Conservation (phyloP, 257 asterid genomes). For the Salvia miltiorrhiza region DNA sequence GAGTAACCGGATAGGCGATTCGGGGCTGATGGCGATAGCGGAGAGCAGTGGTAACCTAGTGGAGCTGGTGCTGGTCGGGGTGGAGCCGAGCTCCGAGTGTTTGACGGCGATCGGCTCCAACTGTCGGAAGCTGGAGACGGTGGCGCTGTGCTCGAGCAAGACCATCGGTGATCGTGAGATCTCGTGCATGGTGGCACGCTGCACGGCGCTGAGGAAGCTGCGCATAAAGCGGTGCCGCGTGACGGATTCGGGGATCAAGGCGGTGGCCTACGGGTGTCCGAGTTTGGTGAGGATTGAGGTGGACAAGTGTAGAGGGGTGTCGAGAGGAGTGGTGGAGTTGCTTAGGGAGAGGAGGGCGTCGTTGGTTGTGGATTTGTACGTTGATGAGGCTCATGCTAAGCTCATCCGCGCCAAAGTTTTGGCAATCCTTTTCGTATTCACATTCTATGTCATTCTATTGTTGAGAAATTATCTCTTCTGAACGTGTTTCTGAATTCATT, state of each 20-base stretch:
- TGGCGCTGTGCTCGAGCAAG: slow-evolving; percentile 82
- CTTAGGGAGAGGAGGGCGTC: slow-evolving; percentile 58
- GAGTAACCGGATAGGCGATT: slow-evolving; percentile 69
- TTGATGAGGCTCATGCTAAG: slow-evolving; percentile 42
- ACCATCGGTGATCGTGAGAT: slow-evolving; percentile 75
- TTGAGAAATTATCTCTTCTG: slow-evolving; percentile 6
- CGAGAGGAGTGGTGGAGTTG: slow-evolving; percentile 55
- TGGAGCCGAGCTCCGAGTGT: slow-evolving; percentile 58
- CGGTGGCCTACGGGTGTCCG: slow-evolving; percentile 75
- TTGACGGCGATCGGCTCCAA: slow-evolving; percentile 57
- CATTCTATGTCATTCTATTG: not conserved
- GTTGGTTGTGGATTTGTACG: slow-evolving; percentile 59
- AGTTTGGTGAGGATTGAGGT: slow-evolving; percentile 77
- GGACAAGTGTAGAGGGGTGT: slow-evolving; percentile 74
- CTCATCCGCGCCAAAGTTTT: not conserved
- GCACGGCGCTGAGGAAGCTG: slow-evolving; percentile 64
- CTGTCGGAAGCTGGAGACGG: slow-evolving; percentile 61
- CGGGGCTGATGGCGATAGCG: slow-evolving; percentile 56
- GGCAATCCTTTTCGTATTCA: not conserved
- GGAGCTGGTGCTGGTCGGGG: slow-evolving; percentile 73
- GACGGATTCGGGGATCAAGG: slow-evolving; percentile 66
- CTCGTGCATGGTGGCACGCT: slow-evolving; percentile 53
- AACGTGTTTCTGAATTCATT: no score
- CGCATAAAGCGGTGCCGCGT: slow-evolving; percentile 71
- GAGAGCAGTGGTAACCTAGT: slow-evolving; percentile 53